Evolutionary conservation across 1,284 basidiomycete species (phyloP), one percentile per base, ranked within the genome.

Genomic region (Ustilago hordei): DNA sequence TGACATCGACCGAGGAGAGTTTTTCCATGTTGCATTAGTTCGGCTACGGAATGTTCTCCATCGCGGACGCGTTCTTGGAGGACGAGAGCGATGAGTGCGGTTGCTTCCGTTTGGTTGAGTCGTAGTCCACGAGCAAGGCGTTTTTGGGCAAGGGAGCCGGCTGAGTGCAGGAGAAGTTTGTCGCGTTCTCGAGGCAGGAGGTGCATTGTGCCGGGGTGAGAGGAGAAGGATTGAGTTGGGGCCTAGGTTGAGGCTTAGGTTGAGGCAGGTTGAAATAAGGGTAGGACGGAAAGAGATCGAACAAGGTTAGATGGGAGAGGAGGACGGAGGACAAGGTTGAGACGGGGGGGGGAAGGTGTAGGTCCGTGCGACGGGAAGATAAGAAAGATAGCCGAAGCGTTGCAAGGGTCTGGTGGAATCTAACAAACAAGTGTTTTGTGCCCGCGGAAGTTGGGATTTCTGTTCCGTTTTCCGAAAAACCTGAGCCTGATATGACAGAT

Each of bases 21-120:
- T 88, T 95, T 98, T 28, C 84, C 84, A 48, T 79, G 75, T 65
- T 85, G 82, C 95, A 98, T 98, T 23, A 99, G 88, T 76, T 97
- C 90, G 1, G 94, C 90, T 2, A 99, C 95, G 0, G 91, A 91
- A 82, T 95, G 90, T n/a, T 88, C 86, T 5, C 95, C 96, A 92
- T 98, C 95, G n/a, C 96, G 90, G 79, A 97, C 96, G 55, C 91
- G 91, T 86, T 98, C 97, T 69, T 98, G 96, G 3, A 99, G 90
- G 78, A 95, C 94, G 19, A 90, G 91, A 1, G 94, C 92, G 78
- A 99, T 95, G 35, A 99, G 90, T 0, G 94, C 95, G 13, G 92
- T 91, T 0, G 95, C 92, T 87, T 99, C 97, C 9, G 93, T 90
- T 74, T 91, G 88, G 87, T 98, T 99, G 58, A 99, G 90, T 47